Conservation (phyloP, 257 asterid species). For the Avicennia marina region DNA sequence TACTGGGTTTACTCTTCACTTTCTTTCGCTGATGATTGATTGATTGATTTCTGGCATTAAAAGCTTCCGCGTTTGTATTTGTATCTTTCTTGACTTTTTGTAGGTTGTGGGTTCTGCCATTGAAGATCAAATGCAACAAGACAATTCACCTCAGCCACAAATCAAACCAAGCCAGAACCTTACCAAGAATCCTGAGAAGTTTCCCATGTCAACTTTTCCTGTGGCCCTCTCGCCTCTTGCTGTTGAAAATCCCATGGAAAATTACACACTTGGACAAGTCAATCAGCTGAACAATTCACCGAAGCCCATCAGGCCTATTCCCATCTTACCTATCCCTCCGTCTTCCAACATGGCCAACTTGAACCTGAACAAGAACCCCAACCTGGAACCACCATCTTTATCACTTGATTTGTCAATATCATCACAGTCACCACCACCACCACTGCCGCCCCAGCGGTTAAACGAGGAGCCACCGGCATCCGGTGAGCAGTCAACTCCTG, state of each 20-base stretch:
- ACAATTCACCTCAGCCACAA: slow-evolving; percentile 27
- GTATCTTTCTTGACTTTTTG: neutral
- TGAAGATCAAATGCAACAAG: slow-evolving; percentile 48
- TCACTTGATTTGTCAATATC: slow-evolving; percentile 56
- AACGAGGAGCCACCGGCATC: slow-evolving; percentile 19
- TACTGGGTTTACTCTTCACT: neutral
- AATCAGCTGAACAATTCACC: slow-evolving; percentile 50
- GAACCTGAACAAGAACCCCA: slow-evolving; percentile 43
- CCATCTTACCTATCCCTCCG: slow-evolving; percentile 70
- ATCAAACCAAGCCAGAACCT: slow-evolving; percentile 28
- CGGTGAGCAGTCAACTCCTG: slow-evolving; percentile 34
- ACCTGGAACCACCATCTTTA: slow-evolving; percentile 37
- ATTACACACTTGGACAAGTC: slow-evolving; percentile 30
- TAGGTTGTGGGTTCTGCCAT: slow-evolving; percentile 40
- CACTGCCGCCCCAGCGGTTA: too few species aligned
- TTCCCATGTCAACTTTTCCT: slow-evolving; percentile 33
- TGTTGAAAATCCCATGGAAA: slow-evolving; percentile 26
- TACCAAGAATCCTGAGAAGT: slow-evolving; percentile 31
- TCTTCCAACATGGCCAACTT: slow-evolving; percentile 74
- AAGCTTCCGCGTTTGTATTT: neutral
- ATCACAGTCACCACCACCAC: slow-evolving; percentile 23
- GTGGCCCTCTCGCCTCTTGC: slow-evolving; percentile 29
- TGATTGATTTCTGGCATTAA: neutral
- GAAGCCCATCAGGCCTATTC: slow-evolving; percentile 56
- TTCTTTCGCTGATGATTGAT: neutral